Base-by-base conservation (phyloP, 441 rosid genomes). In the Cnidoscolus chayamansa region DNA sequence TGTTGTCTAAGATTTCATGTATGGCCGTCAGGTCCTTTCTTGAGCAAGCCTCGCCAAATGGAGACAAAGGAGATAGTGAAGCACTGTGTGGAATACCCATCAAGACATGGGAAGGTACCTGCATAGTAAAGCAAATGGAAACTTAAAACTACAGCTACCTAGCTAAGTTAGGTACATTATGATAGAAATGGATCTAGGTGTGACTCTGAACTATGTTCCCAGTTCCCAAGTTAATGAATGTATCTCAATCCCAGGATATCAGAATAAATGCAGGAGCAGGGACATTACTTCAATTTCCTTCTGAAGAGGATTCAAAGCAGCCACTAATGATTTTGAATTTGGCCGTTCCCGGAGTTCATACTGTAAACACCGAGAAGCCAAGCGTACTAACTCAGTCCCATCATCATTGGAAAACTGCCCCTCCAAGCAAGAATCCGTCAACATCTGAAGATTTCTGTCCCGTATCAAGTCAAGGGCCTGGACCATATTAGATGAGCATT, bases 381-480 rank as follows among this genome's bases (percentile, higher is more conserved):
- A 79, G 37, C 98, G 92, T 55, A 94, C 87, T 74, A 94, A 82
- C 80, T 94, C 98, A 63, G 94, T 89, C 59, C 97, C 95, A 13
- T 94, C 97, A 32, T 84, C 93, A 71, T 82, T 81, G 57, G 92
- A 84, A 79, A 90, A 90, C 59, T 90, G 92, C 59, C 98, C 98
- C 85, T 86, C 93, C 80, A 91, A 86, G 86, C 96, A 90, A 74
- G 98, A 94, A 82, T 94, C 97, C 30, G 88, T 87, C 76, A 94
- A 81, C 87, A 83, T 89, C 79, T 88, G 92, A 77, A 91, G 83
- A 78, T 94, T 90, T 79, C 91, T 87, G 81, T 90, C 94, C 50
- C 95, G 84, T 82, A 94, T 94, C 79, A 94, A 85, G 83, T 94
- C 98, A 47, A 94, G 87, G 30, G 98, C 98, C 98, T 94, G 88